These are phyloP conservation scores for Ustilago vetiveriae DNA, from an alignment of 1,284 basidiomycete species.

Conservation along the genomic window DNA sequence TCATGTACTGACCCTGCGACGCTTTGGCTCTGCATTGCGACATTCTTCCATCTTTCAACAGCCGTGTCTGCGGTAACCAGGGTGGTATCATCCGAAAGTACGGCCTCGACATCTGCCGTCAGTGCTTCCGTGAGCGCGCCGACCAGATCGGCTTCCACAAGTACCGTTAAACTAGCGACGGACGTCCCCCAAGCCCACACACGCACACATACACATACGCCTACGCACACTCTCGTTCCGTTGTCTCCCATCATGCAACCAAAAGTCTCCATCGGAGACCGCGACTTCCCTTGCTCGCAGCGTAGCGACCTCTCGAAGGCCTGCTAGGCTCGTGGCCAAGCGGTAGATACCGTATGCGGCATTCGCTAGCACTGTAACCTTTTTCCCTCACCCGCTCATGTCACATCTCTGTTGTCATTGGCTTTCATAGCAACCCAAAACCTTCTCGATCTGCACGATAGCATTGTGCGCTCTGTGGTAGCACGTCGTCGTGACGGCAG, in stretches of 20 bases:
- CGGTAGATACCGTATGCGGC: constrained; percentile 33
- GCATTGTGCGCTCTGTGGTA: neutral
- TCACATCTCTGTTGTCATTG: constrained; percentile 28
- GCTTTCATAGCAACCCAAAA: constrained; percentile 36
- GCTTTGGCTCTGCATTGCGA: neutral
- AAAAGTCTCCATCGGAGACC: constrained; percentile 32
- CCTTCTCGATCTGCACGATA: constrained; percentile 13
- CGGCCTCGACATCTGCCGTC: constrained; percentile 67
- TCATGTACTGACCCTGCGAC: constrained; percentile 10
- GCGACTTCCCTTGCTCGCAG: constrained; percentile 14
- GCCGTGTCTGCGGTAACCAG: constrained; percentile 66
- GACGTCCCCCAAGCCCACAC: constrained; percentile 1
- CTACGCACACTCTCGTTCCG: constrained; percentile 4
- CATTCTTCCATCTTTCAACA: constrained; percentile 12
- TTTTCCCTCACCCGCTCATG: constrained; percentile 21
- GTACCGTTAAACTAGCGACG: constrained; percentile 38
- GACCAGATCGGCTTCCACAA: constrained; percentile 66
- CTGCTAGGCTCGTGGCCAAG: constrained; percentile 12
- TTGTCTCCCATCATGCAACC: constrained; percentile 20
- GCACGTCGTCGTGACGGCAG: neutral
- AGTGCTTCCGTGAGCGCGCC: constrained; percentile 67
- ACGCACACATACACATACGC: neutral
- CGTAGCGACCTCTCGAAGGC: constrained; percentile 14
- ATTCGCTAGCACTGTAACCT: constrained; percentile 18
- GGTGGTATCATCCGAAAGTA: constrained; percentile 67